Evolutionary conservation across 73 alveolate genomes (phyloP).

Genomic region (Diophrys appendiculata): DNA sequence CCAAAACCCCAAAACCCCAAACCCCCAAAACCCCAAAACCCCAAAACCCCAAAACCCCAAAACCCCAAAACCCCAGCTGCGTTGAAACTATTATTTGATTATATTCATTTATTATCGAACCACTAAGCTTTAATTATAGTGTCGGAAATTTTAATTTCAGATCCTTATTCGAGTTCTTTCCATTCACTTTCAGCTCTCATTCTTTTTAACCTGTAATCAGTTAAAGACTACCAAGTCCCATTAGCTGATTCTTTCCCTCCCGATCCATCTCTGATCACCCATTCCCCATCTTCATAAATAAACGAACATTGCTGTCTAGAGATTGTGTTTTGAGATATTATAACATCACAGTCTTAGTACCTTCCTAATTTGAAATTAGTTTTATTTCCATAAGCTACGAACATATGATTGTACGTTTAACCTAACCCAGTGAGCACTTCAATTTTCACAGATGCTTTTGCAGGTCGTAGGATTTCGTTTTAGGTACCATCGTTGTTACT

Average conservation of each 20-base stretch:
- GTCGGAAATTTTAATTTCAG: constrained; percentile 27
- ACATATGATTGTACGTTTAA: constrained; percentile 17
- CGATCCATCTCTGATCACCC: constrained; percentile 34
- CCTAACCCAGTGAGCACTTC: constrained; percentile 40
- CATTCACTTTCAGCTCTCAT: constrained; percentile 18
- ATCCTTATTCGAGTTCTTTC: constrained; percentile 13
- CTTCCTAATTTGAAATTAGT: constrained; percentile 28
- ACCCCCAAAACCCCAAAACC: too few relatives aligned
- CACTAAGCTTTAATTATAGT: constrained; percentile 22
- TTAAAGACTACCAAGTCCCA: constrained; percentile 47
- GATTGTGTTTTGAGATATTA: constrained; percentile 18
- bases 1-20: too few relatives aligned
- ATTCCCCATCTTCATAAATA: constrained; percentile 9
- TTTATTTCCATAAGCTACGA: constrained; percentile 8
- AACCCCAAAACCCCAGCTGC: too few relatives aligned
- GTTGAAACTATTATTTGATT: too few relatives aligned
- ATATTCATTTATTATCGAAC: too few relatives aligned
- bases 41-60: too few relatives aligned
- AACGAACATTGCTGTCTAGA: constrained; percentile 29
- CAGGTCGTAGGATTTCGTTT: background rate
- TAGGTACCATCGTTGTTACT: background rate
- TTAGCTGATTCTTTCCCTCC: constrained; percentile 35
- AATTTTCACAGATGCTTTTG: constrained; percentile 18
- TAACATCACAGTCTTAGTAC: constrained; percentile 17
- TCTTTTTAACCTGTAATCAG: constrained; percentile 31